Conservation (phyloP, 768 basidiomycete species). For the Lactarius akahatsu region DNA sequence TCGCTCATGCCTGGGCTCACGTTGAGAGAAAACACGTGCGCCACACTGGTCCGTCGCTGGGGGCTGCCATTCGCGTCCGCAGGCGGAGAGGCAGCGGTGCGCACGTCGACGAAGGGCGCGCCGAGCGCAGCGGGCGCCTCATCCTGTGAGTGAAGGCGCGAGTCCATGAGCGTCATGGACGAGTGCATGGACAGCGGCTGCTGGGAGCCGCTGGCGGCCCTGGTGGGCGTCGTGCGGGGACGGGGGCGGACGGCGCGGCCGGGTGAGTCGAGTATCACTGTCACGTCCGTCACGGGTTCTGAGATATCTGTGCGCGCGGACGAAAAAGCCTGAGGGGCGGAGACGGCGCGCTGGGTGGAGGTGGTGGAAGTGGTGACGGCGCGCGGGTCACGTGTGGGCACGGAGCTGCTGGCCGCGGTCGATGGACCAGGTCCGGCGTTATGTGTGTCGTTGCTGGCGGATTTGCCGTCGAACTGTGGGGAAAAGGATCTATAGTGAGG, state of each 20-base stretch:
- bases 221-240: background rate
- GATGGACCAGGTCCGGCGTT: slow-evolving; percentile 1
- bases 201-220: background rate
- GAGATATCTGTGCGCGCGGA: slow-evolving; percentile 8
- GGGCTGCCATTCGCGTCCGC: slow-evolving; percentile 14
- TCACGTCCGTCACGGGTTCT: slow-evolving; percentile 21
- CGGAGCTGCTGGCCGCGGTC: background rate
- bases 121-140: background rate
- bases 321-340: background rate
- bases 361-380: background rate
- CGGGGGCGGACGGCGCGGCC: slow-evolving; percentile 14
- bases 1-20: slow-evolving; percentile 24
- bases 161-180: background rate
- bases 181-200: background rate
- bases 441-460: background rate
- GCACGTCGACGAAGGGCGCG: slow-evolving; percentile 14
- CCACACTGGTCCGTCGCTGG: background rate
- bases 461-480: background rate
- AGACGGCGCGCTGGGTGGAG: background rate
- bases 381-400: background rate
- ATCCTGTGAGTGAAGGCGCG: background rate
- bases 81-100: background rate
- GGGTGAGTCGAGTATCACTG: slow-evolving; percentile 10
- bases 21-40: slow-evolving; percentile 2
- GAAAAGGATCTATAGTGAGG: background rate